Conservation (phyloP, 306 rosid species). For the Trifolium dubium region DNA sequence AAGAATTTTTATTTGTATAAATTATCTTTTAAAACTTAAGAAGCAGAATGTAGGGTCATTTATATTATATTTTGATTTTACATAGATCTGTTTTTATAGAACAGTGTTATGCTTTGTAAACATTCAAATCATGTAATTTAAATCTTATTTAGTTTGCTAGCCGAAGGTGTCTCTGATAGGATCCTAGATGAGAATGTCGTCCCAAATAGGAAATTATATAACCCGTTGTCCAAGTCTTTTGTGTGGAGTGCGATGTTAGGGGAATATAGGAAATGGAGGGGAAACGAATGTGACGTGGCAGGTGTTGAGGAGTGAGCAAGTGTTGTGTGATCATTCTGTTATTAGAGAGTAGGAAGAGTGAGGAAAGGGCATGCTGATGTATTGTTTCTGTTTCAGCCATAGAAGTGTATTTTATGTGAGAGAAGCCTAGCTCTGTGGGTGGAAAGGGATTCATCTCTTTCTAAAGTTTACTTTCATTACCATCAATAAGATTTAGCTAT, state of each 20-base stretch:
- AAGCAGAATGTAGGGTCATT: too few relatives aligned
- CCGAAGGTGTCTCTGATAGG: background rate
- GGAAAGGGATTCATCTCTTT: background rate
- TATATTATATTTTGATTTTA: too few relatives aligned
- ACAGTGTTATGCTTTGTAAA: slow-evolving; percentile 10
- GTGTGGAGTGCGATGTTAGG: background rate
- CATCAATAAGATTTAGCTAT: background rate
- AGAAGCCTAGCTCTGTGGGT: background rate
- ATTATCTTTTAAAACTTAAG: background rate
- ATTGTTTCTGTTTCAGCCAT: background rate
- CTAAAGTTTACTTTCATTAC: background rate
- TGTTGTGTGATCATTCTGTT: background rate
- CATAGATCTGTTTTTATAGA: background rate
- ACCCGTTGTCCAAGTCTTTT: background rate
- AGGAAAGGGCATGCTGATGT: background rate
- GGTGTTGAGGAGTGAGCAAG: background rate
- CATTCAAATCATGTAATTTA: slow-evolving; percentile 6
- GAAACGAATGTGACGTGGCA: background rate
- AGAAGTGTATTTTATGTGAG: background rate
- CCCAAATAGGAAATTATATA: background rate
- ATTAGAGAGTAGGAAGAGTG: background rate
- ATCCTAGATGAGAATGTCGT: background rate
- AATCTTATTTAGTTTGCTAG: slow-evolving; percentile 16
- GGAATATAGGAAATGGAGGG: background rate
- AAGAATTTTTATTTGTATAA: background rate